Evolutionary conservation across 2,329 filamentous ascomycete species (phyloP).

Genomic region (Fusarium cicatricum): DNA sequence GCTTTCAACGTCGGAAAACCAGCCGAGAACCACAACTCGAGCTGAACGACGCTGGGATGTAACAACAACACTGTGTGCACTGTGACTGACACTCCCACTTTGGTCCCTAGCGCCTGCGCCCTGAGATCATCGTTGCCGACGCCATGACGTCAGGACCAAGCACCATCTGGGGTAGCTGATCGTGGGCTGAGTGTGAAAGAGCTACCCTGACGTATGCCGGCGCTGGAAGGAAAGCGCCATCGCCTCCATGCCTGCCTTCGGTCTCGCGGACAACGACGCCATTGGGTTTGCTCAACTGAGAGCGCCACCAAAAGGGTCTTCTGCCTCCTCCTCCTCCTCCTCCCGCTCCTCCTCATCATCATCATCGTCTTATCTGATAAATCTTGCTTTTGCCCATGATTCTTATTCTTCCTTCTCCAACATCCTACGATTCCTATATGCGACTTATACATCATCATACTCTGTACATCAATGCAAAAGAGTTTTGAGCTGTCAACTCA

Average conservation of each 20-base stretch:
- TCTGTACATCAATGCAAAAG: background rate
- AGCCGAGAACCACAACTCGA: conserved; percentile 3
- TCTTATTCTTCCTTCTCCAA: background rate
- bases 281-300: conserved; percentile 13
- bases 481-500: conserved; percentile 4
- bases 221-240: conserved; percentile 28
- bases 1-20: conserved; percentile 4
- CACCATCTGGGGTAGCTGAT: conserved; percentile 37
- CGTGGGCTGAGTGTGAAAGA: conserved; percentile 25
- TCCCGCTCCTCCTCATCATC: conserved; percentile 18
- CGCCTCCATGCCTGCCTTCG: background rate
- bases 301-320: conserved; percentile 24
- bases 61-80: conserved; percentile 13
- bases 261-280: conserved; percentile 32
- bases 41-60: conserved; percentile 12
- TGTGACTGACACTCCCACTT: conserved; percentile 8
- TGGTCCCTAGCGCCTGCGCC: conserved; percentile 23
- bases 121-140: conserved; percentile 37
- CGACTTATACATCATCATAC: conserved; percentile 14
- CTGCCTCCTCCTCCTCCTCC: conserved; percentile 2
- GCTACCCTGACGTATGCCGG: conserved; percentile 36
- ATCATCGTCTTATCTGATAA: conserved; percentile 34
- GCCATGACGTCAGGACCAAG: conserved; percentile 37
- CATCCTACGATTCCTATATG: conserved; percentile 7
- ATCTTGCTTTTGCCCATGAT: conserved; percentile 31